Conservation (phyloP, 2,329 filamentous ascomycete genomes). For the Pseudogymnoascus sp. region DNA sequence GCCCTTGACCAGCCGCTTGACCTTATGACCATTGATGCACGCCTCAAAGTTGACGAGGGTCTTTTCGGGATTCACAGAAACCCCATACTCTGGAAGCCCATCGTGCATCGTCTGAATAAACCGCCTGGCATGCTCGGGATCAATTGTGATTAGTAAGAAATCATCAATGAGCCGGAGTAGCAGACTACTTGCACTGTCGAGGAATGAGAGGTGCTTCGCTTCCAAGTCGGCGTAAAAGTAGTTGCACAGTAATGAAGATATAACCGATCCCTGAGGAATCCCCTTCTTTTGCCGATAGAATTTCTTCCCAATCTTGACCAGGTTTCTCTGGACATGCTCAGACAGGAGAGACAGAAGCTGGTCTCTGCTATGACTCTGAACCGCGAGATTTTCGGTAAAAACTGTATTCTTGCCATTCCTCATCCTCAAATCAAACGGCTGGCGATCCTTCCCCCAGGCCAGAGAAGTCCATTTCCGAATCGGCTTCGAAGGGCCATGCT, state of each 20-base stretch:
- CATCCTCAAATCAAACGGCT: slow-evolving; percentile 25
- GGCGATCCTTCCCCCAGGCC: slow-evolving; percentile 24
- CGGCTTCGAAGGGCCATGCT: slow-evolving; percentile 19
- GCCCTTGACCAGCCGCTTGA: slow-evolving; percentile 41
- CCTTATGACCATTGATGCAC: slow-evolving; percentile 42
- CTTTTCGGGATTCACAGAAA: slow-evolving; percentile 68
- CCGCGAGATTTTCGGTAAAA: slow-evolving; percentile 63
- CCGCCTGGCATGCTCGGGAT: slow-evolving; percentile 53
- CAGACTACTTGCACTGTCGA: slow-evolving; percentile 51
- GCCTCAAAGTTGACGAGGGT: slow-evolving; percentile 78
- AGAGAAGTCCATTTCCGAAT: slow-evolving; percentile 25
- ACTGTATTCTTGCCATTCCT: slow-evolving; percentile 51
- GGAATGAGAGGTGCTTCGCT: slow-evolving; percentile 57
- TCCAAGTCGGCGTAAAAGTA: slow-evolving; percentile 94
- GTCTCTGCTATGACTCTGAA: slow-evolving; percentile 47
- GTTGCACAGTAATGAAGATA: slow-evolving; percentile 84
- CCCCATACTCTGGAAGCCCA: slow-evolving; percentile 72
- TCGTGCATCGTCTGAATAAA: slow-evolving; percentile 77
- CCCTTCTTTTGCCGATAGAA: slow-evolving; percentile 81
- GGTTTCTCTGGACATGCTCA: slow-evolving; percentile 75
- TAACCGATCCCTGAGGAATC: slow-evolving; percentile 85
- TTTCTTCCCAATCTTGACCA: slow-evolving; percentile 82
- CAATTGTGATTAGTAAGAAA: slow-evolving; percentile 78
- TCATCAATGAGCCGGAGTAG: slow-evolving; percentile 84
- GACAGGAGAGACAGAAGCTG: slow-evolving; percentile 62